A percentile compares a stretch with the other conserved stretches of the same genome.
Evolutionary conservation across 805 yeast genomes (phyloP).

Genomic region (Sugiyamaella chiloensis): DNA sequence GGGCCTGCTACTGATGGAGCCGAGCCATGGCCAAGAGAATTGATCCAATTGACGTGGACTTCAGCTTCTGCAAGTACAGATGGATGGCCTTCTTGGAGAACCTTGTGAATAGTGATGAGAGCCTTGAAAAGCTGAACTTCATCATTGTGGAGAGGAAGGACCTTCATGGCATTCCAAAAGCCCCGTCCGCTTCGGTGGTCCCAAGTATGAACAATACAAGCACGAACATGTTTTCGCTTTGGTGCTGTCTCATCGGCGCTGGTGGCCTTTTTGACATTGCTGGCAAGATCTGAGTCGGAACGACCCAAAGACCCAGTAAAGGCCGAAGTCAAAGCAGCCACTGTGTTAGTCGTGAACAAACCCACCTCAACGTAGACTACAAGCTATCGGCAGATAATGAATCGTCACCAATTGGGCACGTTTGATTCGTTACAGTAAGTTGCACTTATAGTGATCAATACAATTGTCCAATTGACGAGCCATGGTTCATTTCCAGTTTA

Average conservation of each 20-base stretch:
- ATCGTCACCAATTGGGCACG: too few species aligned
- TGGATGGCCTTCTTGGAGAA: conserved; percentile 97
- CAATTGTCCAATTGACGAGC: too few species aligned
- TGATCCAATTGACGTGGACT: conserved; percentile 72
- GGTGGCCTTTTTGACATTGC: conserved; percentile 78
- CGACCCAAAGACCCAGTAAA: conserved; percentile 29
- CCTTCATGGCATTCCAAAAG: conserved; percentile 79
- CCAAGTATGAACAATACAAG: conserved; percentile 95
- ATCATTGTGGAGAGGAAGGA: conserved; percentile 75
- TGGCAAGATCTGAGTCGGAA: conserved; percentile 37
- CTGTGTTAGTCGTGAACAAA: conserved; percentile 1
- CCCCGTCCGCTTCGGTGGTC: conserved; percentile 82
- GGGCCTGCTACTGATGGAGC: conserved; percentile 30
- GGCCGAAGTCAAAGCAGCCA: conserved; percentile 13
- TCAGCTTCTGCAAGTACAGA: conserved; percentile 77
- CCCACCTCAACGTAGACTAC: too few species aligned
- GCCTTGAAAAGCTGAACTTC: conserved; percentile 86
- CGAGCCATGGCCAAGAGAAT: conserved; percentile 60
- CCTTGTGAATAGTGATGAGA: conserved; percentile 80
- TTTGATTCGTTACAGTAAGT: too few species aligned
- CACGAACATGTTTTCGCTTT: conserved; percentile 91
- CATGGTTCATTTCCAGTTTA: too few species aligned
- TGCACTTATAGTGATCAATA: too few species aligned
- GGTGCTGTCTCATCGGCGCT: conserved; percentile 86
- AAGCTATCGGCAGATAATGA: too few species aligned